Percentiles rank a stretch among this genome's conserved stretches.
These are phyloP conservation scores for Aspergillus sp. DNA, from an alignment of 2,329 filamentous ascomycete genomes.

Conservation along the genomic window DNA sequence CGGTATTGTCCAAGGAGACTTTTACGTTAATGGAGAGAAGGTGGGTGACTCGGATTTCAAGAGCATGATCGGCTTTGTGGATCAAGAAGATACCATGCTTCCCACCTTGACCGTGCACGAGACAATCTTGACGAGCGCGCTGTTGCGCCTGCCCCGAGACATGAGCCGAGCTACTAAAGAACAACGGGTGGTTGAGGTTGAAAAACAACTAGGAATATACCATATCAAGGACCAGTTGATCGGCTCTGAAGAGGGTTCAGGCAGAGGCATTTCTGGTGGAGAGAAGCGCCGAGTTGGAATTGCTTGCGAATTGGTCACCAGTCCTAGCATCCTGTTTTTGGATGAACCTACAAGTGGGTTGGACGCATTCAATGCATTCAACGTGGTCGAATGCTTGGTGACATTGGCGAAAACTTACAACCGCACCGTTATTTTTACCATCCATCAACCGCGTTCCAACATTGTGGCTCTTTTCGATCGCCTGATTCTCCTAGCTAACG, in stretches of 20 bases:
- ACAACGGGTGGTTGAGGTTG: constrained; percentile 86
- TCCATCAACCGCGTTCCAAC: constrained; percentile 96
- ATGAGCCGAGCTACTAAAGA: constrained; percentile 90
- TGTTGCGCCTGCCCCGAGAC: constrained; percentile 85
- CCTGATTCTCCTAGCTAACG: constrained; percentile 84
- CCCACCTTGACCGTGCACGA: constrained; percentile 96
- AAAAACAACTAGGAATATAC: constrained; percentile 91
- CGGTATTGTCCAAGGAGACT: constrained; percentile 73
- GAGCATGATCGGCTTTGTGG: constrained; percentile 92
- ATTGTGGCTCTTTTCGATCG: constrained; percentile 97
- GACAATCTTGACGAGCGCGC: constrained; percentile 90
- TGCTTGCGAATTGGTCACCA: constrained; percentile 95
- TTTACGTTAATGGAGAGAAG: constrained; percentile 92
- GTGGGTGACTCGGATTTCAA: constrained; percentile 82
- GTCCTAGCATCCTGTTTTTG: constrained; percentile 92
- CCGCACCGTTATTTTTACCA: constrained; percentile 95
- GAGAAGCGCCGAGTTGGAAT: constrained; percentile 96
- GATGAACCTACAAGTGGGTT: constrained; percentile 96
- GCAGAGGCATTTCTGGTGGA: constrained; percentile 92
- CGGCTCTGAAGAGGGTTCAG: constrained; percentile 90
- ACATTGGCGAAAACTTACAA: constrained; percentile 95
- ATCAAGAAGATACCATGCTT: constrained; percentile 97
- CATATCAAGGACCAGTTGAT: constrained; percentile 94
- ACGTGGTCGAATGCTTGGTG: constrained; percentile 93
- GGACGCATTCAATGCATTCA: constrained; percentile 97